These are phyloP conservation scores for Myriosclerotinia curreyana DNA, from an alignment of 2,329 filamentous ascomycete genomes.

Conservation along the genomic window DNA sequence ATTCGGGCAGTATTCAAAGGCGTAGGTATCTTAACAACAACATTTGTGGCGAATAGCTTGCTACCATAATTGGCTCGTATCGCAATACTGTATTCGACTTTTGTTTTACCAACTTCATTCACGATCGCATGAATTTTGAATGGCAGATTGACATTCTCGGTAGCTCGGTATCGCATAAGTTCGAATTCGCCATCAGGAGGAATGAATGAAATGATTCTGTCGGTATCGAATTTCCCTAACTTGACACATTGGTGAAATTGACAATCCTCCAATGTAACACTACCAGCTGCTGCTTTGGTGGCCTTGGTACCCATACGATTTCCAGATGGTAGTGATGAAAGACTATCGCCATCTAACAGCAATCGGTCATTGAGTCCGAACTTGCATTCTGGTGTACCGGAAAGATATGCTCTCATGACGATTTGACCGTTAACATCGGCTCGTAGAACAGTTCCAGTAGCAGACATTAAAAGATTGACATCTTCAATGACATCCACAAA, in stretches of 20 bases:
- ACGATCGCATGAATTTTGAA: conserved; percentile 99
- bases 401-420: conserved; percentile 96
- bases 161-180: conserved; percentile 96
- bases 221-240: conserved; percentile 92
- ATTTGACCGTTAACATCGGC: conserved; percentile 98
- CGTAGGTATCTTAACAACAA: conserved; percentile 89
- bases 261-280: conserved; percentile 94
- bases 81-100: conserved; percentile 97
- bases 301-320: conserved; percentile 81
- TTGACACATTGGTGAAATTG: conserved; percentile 99
- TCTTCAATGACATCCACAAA: conserved; percentile 99
- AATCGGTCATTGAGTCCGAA: conserved; percentile 96
- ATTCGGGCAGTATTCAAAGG: conserved; percentile 95
- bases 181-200: conserved; percentile 98
- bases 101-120: conserved; percentile 93
- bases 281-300: conserved; percentile 91
- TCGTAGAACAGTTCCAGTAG: conserved; percentile 87
- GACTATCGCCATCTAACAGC: conserved; percentile 74
- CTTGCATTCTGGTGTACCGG: conserved; percentile 96
- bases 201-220: conserved; percentile 95
- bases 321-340: conserved; percentile 65
- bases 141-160: conserved; percentile 96
- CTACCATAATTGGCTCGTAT: conserved; percentile 95
- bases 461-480: conserved; percentile 98
- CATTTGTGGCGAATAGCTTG: conserved; percentile 96